phyloP scores from a whole-genome alignment of 305 asterid genomes.

The Rubia balearica region DNA sequence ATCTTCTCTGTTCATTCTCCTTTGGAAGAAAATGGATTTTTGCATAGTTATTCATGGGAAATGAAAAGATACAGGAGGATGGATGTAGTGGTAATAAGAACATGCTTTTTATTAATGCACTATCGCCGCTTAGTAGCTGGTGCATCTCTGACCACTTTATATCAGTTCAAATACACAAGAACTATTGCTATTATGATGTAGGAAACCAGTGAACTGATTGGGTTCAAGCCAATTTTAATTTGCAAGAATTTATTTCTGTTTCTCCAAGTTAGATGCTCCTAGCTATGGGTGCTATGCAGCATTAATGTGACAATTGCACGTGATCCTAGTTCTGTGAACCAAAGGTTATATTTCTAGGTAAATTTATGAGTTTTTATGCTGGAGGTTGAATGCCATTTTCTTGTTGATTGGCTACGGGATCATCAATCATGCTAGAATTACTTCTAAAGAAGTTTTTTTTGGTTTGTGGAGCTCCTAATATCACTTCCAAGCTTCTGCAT shows the following conservation, averaged over 20 bases:
- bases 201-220: not conserved
- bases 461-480: not conserved
- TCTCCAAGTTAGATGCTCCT: not conserved
- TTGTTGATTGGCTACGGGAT: not conserved
- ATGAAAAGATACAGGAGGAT: not conserved
- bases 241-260: not conserved
- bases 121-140: not conserved
- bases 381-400: not conserved
- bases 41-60: not conserved
- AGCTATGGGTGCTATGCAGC: not conserved
- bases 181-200: not conserved
- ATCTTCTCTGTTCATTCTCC: not conserved
- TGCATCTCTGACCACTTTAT: not conserved
- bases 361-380: not conserved
- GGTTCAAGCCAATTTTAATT: not conserved
- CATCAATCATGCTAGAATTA: not conserved
- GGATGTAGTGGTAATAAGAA: not conserved
- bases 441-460: not conserved
- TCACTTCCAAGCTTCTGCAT: not conserved
- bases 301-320: not conserved
- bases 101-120: not conserved
- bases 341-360: not conserved
- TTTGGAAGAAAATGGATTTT: not conserved
- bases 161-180: not conserved
- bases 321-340: not conserved